These are phyloP conservation scores for Candida morakotiae DNA, from an alignment of 805 yeast genomes.

Conservation along the genomic window DNA sequence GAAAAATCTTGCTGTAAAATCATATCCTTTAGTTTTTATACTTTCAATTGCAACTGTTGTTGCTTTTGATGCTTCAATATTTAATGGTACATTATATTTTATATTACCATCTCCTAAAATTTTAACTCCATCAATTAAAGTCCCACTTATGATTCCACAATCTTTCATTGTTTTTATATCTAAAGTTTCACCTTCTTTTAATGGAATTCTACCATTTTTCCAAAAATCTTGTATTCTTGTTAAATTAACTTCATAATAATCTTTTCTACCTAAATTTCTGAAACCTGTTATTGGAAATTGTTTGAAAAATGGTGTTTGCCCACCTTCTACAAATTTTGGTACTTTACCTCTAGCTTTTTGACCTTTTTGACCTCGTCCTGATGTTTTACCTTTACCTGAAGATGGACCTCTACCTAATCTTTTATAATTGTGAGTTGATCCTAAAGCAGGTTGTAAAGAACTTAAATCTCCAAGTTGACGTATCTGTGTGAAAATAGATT, in stretches of 20 bases:
- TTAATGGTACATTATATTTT: constrained; percentile 54
- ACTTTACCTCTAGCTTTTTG: constrained; percentile 93
- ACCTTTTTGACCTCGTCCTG: constrained; percentile 98
- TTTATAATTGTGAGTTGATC: constrained; percentile 57
- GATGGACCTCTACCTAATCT: constrained; percentile 97
- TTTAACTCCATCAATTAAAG: constrained; percentile 75
- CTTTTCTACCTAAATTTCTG: constrained; percentile 55
- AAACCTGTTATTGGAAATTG: constrained; percentile 88
- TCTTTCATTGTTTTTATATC: constrained; percentile 76
- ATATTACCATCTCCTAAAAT: constrained; percentile 63
- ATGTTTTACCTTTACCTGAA: constrained; percentile 87
- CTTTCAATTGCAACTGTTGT: constrained; percentile 67
- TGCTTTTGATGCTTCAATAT: constrained; percentile 81
- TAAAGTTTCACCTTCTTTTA: constrained; percentile 58
- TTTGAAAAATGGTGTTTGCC: constrained; percentile 89
- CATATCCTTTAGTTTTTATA: constrained; percentile 71
- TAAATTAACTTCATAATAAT: constrained; percentile 59
- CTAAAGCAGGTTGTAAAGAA: constrained; percentile 52
- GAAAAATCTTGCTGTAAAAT: constrained; percentile 67
- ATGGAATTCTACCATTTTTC: constrained; percentile 57
- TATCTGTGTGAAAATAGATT: neutral
- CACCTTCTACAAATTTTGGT: constrained; percentile 96
- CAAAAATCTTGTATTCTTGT: constrained; percentile 68
- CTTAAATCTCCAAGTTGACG: constrained; percentile 50
- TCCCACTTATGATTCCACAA: constrained; percentile 67